Percentiles rank a stretch among this genome's conserved stretches.
phyloP scores from a whole-genome alignment of 2,329 filamentous ascomycete genomes.

The Ascochyta rabiei region DNA sequence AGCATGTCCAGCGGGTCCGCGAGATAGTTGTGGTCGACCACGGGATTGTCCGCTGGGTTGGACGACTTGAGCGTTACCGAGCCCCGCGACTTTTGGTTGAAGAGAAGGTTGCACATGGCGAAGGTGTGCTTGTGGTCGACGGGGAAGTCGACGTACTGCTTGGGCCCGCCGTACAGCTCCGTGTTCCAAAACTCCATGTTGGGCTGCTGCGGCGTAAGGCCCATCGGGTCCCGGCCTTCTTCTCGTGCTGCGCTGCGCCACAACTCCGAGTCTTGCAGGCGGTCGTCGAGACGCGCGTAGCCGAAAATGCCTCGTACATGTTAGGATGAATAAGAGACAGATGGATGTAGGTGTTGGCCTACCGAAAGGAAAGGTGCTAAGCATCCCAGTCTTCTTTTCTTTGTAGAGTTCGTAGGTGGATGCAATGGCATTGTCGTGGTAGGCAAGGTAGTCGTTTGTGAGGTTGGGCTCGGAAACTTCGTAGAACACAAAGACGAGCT shows the following conservation, averaged over 20 bases:
- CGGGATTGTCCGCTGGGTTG: conserved; percentile 59
- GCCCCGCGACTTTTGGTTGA: conserved; percentile 63
- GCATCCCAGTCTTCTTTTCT: conserved; percentile 62
- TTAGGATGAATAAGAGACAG: too few species aligned
- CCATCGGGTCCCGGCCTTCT: conserved; percentile 65
- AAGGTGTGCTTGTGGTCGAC: conserved; percentile 62
- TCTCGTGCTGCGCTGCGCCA: conserved; percentile 60
- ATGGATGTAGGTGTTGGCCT: background rate
- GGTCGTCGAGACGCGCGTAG: conserved; percentile 66
- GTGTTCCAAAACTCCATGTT: conserved; percentile 69
- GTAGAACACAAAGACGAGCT: conserved; percentile 63
- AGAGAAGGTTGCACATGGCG: conserved; percentile 63
- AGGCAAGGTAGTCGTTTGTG: conserved; percentile 63
- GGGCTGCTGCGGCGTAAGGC: conserved; percentile 61
- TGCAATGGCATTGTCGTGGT: conserved; percentile 59
- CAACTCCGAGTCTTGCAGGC: conserved; percentile 59
- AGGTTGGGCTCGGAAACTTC: conserved; percentile 61
- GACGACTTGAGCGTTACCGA: conserved; percentile 58
- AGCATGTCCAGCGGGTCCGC: conserved; percentile 64
- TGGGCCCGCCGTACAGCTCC: conserved; percentile 66
- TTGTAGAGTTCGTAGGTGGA: conserved; percentile 63
- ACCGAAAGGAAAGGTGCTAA: conserved; percentile 68
- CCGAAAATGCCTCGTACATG: conserved; percentile 53
- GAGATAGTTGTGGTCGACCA: conserved; percentile 65
- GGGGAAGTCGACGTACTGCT: conserved; percentile 62